Conservation (phyloP, 345 rosid genomes). For the Sapria himalayana region DNA sequence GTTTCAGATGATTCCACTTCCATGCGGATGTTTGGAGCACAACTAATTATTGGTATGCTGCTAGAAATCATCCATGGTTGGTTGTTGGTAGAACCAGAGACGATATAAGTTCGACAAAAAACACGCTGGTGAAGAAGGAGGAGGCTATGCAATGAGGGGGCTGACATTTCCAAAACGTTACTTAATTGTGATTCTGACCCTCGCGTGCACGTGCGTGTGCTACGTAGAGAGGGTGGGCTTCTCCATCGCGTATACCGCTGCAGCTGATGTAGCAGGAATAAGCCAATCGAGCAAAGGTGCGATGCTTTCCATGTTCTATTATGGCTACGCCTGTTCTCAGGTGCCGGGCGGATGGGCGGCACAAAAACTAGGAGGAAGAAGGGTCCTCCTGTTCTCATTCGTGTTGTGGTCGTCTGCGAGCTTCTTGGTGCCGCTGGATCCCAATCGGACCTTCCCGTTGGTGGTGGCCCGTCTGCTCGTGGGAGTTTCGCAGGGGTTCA, state of each 20-base stretch:
- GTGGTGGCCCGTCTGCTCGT: constrained; percentile 79
- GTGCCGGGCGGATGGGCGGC: constrained; percentile 99
- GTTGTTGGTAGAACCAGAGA: too few species aligned
- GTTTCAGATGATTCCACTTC: too few species aligned
- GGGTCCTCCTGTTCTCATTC: constrained; percentile 72
- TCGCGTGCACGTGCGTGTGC: constrained; percentile 69
- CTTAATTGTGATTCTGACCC: constrained; percentile 62
- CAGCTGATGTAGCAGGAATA: constrained; percentile 80
- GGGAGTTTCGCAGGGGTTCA: constrained; percentile 96
- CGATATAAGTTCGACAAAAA: too few species aligned
- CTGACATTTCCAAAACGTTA: constrained; percentile 59
- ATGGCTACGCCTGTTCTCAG: constrained; percentile 88
- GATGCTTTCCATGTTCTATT: constrained; percentile 67
- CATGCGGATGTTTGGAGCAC: too few species aligned
- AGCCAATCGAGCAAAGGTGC: constrained; percentile 84
- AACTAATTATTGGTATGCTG: too few species aligned
- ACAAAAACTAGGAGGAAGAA: constrained; percentile 76
- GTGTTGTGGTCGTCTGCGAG: constrained; percentile 82
- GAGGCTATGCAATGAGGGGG: too few species aligned
- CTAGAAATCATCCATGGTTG: too few species aligned
- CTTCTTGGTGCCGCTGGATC: constrained; percentile 68
- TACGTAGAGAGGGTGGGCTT: constrained; percentile 93
- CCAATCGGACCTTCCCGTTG: constrained; percentile 34
- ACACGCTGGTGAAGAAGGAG: too few species aligned
- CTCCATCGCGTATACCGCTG: constrained; percentile 79